A percentile compares a stretch with the other conserved stretches of the same genome.
Evolutionary conservation across 768 basidiomycete species (phyloP).

Genomic region (Kwoniella sp.): DNA sequence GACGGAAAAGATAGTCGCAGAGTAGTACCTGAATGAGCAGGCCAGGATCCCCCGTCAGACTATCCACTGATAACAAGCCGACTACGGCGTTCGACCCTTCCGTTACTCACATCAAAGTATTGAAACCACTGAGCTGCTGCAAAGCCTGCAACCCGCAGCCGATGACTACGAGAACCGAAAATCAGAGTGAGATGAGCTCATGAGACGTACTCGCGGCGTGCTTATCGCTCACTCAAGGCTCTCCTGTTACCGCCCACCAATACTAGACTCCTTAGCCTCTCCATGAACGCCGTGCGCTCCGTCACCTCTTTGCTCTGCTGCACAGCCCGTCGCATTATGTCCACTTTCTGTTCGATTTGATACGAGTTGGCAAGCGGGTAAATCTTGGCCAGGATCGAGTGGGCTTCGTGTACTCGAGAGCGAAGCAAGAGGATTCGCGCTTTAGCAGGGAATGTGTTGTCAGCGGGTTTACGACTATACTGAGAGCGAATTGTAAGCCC

Average conservation of each 20-base stretch:
- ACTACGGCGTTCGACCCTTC: too few relatives aligned
- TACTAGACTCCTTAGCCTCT: slow-evolving; percentile 64
- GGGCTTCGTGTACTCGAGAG: slow-evolving; percentile 62
- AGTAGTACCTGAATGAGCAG: slow-evolving; percentile 60
- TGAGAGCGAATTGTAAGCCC: too few relatives aligned
- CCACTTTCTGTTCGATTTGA: slow-evolving; percentile 70
- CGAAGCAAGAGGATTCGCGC: slow-evolving; percentile 69
- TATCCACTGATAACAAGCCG: too few relatives aligned
- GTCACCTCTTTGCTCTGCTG: slow-evolving; percentile 61
- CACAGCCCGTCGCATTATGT: slow-evolving; percentile 66
- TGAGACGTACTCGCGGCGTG: too few relatives aligned
- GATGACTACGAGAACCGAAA: slow-evolving; percentile 59
- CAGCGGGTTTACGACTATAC: too few relatives aligned
- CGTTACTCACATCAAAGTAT: slow-evolving; percentile 65
- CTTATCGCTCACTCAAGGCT: slow-evolving; percentile 58
- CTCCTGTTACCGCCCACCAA: slow-evolving; percentile 66
- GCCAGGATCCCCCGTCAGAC: neutral
- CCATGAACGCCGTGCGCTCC: slow-evolving; percentile 65
- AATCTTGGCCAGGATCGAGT: slow-evolving; percentile 65
- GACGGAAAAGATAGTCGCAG: slow-evolving; percentile 74
- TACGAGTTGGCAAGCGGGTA: slow-evolving; percentile 67
- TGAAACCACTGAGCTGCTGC: slow-evolving; percentile 83
- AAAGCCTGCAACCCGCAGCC: slow-evolving; percentile 79
- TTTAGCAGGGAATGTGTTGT: too few relatives aligned
- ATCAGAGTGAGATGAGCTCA: too few relatives aligned